A percentile compares a stretch with the other conserved stretches of the same genome.
These are phyloP conservation scores for Yamadazyma atmosphaerica DNA, from an alignment of 1,139 yeast species.

Conservation along the genomic window DNA sequence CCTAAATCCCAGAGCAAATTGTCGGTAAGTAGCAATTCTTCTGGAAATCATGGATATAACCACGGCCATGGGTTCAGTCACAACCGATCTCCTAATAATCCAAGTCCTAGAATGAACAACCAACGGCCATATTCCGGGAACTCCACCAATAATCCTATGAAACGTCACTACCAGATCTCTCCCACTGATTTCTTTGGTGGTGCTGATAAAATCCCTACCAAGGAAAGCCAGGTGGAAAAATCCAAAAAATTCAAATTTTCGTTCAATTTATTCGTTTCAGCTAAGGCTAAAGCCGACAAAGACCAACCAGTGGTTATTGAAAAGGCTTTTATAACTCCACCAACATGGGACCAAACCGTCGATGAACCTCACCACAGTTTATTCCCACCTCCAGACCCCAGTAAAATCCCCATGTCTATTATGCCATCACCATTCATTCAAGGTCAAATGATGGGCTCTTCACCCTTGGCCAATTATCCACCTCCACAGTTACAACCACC, in stretches of 20 bases:
- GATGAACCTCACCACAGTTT: constrained; percentile 53
- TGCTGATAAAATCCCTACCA: constrained; percentile 46
- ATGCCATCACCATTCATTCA: constrained; percentile 30
- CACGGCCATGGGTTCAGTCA: constrained; percentile 4
- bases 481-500: constrained; percentile 9
- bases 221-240: constrained; percentile 38
- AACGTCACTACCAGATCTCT: constrained; percentile 43
- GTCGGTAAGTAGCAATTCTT: constrained; percentile 5
- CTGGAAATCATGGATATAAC: constrained; percentile 23
- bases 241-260: constrained; percentile 39
- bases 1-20: constrained; percentile 27
- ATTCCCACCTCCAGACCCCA: constrained; percentile 33
- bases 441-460: constrained; percentile 29
- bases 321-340: constrained; percentile 71
- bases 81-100: constrained; percentile 28
- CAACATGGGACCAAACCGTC: constrained; percentile 71
- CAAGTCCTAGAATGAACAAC: constrained; percentile 34
- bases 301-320: constrained; percentile 41
- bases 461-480: constrained; percentile 17
- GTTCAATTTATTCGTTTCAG: constrained; percentile 59
- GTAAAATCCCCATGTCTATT: constrained; percentile 19
- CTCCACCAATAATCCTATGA: constrained; percentile 18
- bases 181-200: constrained; percentile 54
- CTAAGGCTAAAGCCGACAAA: constrained; percentile 36
- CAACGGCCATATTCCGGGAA: constrained; percentile 34